Percentiles rank a stretch among this genome's conserved stretches.
phyloP scores from a whole-genome alignment of 768 basidiomycete genomes.

The Cyclocybe cylindracea region DNA sequence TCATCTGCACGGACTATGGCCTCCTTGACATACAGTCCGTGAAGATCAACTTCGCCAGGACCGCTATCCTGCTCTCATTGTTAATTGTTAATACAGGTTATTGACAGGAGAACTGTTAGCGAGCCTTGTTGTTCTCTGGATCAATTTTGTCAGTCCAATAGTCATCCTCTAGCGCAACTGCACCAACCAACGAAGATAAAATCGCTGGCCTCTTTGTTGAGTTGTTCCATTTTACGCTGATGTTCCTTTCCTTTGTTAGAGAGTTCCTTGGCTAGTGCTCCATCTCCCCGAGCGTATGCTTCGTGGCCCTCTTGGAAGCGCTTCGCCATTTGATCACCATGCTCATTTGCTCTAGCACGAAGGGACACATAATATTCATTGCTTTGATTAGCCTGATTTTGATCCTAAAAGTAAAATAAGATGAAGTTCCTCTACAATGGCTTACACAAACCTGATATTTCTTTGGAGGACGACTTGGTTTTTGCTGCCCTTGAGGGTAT shows the following conservation, averaged over 20 bases:
- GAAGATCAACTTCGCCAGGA: conserved; percentile 81
- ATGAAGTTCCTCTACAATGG: not conserved
- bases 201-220: conserved; percentile 80
- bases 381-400: conserved; percentile 64
- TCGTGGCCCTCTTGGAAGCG: conserved; percentile 72
- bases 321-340: conserved; percentile 77
- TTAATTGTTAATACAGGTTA: not conserved
- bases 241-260: conserved; percentile 81
- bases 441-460: conserved; percentile 7
- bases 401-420: conserved; percentile 35
- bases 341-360: conserved; percentile 73
- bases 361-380: conserved; percentile 70
- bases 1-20: conserved; percentile 74
- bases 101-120: not conserved
- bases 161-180: not conserved
- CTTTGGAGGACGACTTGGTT: not conserved
- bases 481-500: conserved; percentile 2
- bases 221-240: conserved; percentile 70
- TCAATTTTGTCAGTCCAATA: not conserved
- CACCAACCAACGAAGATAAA: conserved; percentile 82
- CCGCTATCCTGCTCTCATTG: conserved; percentile 51
- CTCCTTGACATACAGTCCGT: conserved; percentile 93
- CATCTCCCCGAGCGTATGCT: conserved; percentile 73
- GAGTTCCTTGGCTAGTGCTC: conserved; percentile 79
- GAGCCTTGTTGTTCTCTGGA: conserved; percentile 76